phyloP scores from a whole-genome alignment of 345 rosid species.

The Eucalyptus regnans region DNA sequence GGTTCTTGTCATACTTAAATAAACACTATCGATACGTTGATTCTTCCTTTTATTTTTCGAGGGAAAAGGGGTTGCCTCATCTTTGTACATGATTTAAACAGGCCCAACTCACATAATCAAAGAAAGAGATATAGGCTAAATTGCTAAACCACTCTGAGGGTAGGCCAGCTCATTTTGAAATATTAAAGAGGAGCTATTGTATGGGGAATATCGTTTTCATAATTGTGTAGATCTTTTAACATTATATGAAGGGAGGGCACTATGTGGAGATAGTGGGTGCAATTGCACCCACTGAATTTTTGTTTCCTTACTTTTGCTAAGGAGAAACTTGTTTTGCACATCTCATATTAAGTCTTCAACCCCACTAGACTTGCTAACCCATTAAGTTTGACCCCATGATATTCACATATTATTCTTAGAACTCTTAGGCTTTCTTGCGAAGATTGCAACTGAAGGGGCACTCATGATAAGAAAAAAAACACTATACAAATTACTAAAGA shows the following conservation, averaged over 20 bases:
- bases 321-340: not conserved
- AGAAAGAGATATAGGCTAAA: not conserved
- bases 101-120: not conserved
- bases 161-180: not conserved
- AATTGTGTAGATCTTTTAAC: not conserved
- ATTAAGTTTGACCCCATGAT: not conserved
- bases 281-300: not conserved
- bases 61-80: not conserved
- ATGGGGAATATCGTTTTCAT: not conserved
- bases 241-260: not conserved
- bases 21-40: not conserved
- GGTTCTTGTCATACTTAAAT: not conserved
- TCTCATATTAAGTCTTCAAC: not conserved
- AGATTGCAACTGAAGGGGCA: not conserved
- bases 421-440: not conserved
- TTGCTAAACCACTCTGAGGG: not conserved
- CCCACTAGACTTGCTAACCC: not conserved
- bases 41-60: not conserved
- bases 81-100: not conserved
- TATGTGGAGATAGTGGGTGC: not conserved
- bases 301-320: not conserved
- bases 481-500: not conserved
- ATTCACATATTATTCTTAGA: not conserved
- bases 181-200: not conserved
- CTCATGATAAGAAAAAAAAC: not conserved